phyloP scores from a whole-genome alignment of 2,329 filamentous ascomycete genomes.

The Cercospora zeae-maydis region DNA sequence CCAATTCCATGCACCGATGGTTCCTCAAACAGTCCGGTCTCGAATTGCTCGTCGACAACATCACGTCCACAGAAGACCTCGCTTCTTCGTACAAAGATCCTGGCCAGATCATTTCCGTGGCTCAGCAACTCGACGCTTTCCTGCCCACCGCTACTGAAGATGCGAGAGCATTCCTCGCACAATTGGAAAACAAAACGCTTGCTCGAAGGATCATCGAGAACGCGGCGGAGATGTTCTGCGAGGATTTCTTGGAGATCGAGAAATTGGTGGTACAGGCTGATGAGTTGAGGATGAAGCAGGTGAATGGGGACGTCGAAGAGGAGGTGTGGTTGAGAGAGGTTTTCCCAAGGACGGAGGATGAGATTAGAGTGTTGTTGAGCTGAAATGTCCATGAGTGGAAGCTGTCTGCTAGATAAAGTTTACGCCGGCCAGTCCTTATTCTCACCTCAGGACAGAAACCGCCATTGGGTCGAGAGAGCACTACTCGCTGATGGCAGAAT shows the following conservation, averaged over 20 bases:
- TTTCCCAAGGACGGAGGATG: slow-evolving; percentile 62
- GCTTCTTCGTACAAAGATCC: slow-evolving; percentile 31
- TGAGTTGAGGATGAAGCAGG: slow-evolving; percentile 42
- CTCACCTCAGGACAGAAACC: neutral
- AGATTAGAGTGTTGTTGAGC: slow-evolving; percentile 62
- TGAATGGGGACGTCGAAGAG: slow-evolving; percentile 38
- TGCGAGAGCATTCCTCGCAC: slow-evolving; percentile 74
- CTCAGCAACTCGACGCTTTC: slow-evolving; percentile 81
- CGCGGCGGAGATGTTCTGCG: slow-evolving; percentile 78
- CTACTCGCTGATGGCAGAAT: no score
- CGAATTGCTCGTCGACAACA: slow-evolving; percentile 40
- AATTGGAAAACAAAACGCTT: slow-evolving; percentile 67
- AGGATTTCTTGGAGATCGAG: slow-evolving; percentile 73
- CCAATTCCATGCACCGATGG: slow-evolving; percentile 58
- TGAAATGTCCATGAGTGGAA: slow-evolving; percentile 28
- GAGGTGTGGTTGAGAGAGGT: slow-evolving; percentile 49
- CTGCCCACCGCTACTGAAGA: slow-evolving; percentile 91
- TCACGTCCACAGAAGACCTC: slow-evolving; percentile 25
- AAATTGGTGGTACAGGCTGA: slow-evolving; percentile 58
- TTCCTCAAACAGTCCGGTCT: slow-evolving; percentile 74
- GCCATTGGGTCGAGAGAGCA: no score
- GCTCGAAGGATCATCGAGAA: slow-evolving; percentile 75
- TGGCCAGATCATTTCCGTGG: slow-evolving; percentile 57
- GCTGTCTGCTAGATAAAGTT: neutral
- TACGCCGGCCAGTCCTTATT: neutral